Evolutionary conservation across 2,329 filamentous ascomycete species (phyloP), one percentile per base, ranked within the genome.

Genomic region (Thielaviopsis musarum): DNA sequence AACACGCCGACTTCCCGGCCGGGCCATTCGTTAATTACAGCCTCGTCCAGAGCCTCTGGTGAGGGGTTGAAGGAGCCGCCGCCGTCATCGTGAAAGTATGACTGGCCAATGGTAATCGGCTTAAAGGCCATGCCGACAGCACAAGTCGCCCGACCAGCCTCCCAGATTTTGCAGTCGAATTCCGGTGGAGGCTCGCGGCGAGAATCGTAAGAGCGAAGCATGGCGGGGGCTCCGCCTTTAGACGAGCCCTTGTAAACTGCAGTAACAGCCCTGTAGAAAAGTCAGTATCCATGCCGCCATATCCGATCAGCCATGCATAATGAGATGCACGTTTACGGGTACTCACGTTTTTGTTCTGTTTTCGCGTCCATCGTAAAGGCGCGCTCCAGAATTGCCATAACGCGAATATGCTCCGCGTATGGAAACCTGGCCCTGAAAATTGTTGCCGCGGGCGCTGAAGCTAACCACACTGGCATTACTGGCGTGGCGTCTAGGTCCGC

Each of bases 71-170:
- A 98, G 63, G 86, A 90, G 4, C 93, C 93, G 1, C 81, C 78
- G 0, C 93, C 93, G 69, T 97, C 91, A 65, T 98, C 93, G 62
- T 95, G 85, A 67, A 98, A 98, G 10, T 90, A 78, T 0, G 90
- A 91, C 70, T 97, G 91, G 3, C 93, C 93, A 48, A 98, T 88
- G 64, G 87, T 85, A 56, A 98, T 90, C 0, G 91, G 90, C 70
- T 98, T 98, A 74, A 98, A 98, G 1, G 93, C 93, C 52, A 96
- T 76, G 0, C 88, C 89, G 0, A 91, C 93, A 0, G 93, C 88
- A 58, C 81, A 88, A 0, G 93, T 98, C n/a, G 93, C 93, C 62
- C 93, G 83, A 12, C 93, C 93, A 4, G 93, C 93, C 72, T 98
- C 85, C 93, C 93, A 98, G 60, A 98, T 93, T 53, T 85, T 95